phyloP scores from a whole-genome alignment of 352 stramenopile genomes.

The Aphanomyces astaci region DNA sequence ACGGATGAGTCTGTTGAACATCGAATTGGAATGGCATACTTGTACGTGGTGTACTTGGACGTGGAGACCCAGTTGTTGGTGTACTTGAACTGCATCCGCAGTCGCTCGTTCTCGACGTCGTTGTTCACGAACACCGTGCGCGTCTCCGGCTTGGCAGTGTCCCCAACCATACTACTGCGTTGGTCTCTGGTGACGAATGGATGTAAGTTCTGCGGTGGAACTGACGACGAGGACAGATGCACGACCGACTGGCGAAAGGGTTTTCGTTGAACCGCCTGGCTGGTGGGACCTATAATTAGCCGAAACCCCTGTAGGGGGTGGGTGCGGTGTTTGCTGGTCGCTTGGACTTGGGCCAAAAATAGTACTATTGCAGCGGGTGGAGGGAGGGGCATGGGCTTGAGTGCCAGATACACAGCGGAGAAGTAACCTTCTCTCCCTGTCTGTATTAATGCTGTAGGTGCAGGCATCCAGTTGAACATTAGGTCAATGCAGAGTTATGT shows the following conservation, averaged over 20 bases:
- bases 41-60: slow-evolving; percentile 88
- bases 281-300: background rate
- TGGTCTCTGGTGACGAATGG: background rate
- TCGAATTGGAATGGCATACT: too few species aligned
- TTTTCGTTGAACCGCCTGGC: background rate
- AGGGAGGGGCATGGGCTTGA: too few species aligned
- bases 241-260: background rate
- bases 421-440: too few species aligned
- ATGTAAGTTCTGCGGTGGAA: background rate
- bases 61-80: slow-evolving; percentile 74
- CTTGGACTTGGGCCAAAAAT: background rate
- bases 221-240: background rate
- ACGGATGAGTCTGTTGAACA: too few species aligned
- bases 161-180: background rate
- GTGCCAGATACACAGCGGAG: too few species aligned
- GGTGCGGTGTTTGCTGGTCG: background rate
- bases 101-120: slow-evolving; percentile 48
- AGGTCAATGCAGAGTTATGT: too few species aligned
- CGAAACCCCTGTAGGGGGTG: background rate
- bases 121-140: slow-evolving; percentile 51
- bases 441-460: too few species aligned
- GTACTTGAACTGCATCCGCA: slow-evolving; percentile 39
- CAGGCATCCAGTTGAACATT: too few species aligned
- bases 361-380: too few species aligned
- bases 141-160: background rate